phyloP scores from a whole-genome alignment of 225 moss, liverwort and hornwort species.

The Antitrichia curtipendula region DNA sequence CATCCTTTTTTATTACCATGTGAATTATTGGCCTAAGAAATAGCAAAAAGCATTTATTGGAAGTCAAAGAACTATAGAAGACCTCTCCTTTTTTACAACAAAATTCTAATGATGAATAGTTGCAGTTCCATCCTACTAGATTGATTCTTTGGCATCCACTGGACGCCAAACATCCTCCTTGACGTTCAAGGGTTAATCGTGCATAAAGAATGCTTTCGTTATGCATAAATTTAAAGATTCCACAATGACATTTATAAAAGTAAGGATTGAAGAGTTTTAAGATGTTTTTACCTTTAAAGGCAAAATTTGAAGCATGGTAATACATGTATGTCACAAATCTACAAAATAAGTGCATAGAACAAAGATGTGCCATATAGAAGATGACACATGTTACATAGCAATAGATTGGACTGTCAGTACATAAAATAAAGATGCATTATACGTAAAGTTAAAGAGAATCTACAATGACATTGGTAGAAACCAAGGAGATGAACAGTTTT shows the following conservation, averaged over 20 bases:
- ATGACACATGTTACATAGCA: no score
- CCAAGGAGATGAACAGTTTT: background rate
- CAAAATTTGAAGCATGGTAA: background rate
- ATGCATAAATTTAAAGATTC: rapidly evolving
- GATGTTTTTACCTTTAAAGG: background rate
- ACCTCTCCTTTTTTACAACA: no score
- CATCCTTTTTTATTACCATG: no score
- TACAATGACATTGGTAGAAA: background rate
- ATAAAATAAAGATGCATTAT: background rate
- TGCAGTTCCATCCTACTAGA: no score
- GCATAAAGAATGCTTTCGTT: rapidly evolving
- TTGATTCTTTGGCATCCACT: no score
- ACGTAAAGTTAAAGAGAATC: background rate
- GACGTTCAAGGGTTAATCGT: no score
- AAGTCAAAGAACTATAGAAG: no score
- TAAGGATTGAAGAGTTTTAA: background rate
- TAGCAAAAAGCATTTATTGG: no score
- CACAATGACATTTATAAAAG: background rate
- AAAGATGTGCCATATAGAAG: background rate
- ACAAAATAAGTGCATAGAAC: background rate
- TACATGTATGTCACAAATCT: background rate
- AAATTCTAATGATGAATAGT: no score
- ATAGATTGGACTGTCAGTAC: rapidly evolving
- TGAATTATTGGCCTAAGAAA: no score
- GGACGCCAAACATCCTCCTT: no score